A percentile compares a stretch with the other conserved stretches of the same genome.
phyloP scores from a whole-genome alignment of 192 early-diverging fungal genomes.

The Coemansia sp. region DNA sequence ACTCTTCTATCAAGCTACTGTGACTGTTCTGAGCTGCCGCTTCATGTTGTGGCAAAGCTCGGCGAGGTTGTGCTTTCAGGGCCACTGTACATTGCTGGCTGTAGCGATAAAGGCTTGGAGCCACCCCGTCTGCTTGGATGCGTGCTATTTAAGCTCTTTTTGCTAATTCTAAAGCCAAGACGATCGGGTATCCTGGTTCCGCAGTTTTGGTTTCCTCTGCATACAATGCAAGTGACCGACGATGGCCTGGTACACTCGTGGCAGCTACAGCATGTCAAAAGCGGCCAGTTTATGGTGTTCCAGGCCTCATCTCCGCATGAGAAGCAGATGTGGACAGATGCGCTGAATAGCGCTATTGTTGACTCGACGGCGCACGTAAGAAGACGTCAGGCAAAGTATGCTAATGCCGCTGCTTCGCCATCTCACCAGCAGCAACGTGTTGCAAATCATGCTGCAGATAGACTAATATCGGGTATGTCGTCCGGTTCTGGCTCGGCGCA shows the following conservation, averaged over 20 bases:
- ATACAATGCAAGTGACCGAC: constrained; percentile 61
- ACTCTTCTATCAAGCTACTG: constrained; percentile 31
- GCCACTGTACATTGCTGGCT: constrained; percentile 30
- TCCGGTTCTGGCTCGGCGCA: background rate
- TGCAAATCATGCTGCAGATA: background rate
- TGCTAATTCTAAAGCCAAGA: constrained; percentile 60
- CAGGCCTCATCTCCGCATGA: constrained; percentile 58
- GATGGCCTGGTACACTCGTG: constrained; percentile 30
- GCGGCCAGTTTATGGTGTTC: constrained; percentile 57
- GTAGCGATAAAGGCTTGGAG: constrained; percentile 6
- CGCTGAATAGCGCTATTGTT: constrained; percentile 52
- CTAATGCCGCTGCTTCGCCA: background rate
- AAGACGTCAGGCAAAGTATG: constrained; percentile 2
- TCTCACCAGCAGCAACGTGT: background rate
- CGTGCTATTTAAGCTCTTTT: constrained; percentile 61
- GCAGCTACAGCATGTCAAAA: constrained; percentile 42
- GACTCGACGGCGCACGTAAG: constrained; percentile 12
- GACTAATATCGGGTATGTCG: background rate
- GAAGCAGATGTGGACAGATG: constrained; percentile 58
- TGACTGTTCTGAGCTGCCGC: constrained; percentile 42
- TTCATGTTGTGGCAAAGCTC: constrained; percentile 31
- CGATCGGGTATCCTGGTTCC: constrained; percentile 55
- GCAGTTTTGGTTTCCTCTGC: constrained; percentile 68
- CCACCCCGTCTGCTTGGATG: constrained; percentile 52
- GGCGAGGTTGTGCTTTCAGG: constrained; percentile 45